Base-by-base conservation (phyloP, 2,329 filamentous ascomycete genomes). In the Aspergillus candidus region DNA sequence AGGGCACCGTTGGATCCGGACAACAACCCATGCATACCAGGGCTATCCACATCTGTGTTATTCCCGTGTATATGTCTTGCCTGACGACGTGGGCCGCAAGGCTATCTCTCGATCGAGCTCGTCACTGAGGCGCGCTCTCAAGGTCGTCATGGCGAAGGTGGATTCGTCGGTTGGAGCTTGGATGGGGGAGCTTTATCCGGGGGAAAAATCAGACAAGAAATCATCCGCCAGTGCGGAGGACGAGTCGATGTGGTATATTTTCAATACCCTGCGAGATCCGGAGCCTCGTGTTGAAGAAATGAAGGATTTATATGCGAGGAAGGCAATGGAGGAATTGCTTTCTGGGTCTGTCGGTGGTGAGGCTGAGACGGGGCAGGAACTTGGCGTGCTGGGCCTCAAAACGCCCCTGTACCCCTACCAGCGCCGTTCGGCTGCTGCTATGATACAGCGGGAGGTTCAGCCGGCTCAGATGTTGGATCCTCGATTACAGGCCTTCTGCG, bases 361-460 rank as follows among this genome's bases (percentile, higher is more conserved):
- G 12, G 40, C 36, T 7, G 47, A 48, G 14, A 18, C 30, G n/a
- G 35, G 36, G 2, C 41, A 52, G 12, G 51, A 53, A 35, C 49
- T 49, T 31, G 47, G 57, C 29, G 55, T 70, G 5, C 36, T 55
- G 39, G 65, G 70, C 29, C 58, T 74, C 18, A 67, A 69, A 45
- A 86, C 87, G 0, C 68, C 68, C 0, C 70, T 96, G 0, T 86
- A 93, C 59, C 75, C 78, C 0, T 94, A 94, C 55, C 91, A 97
- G 62, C 77, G 83, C 40, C 78, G 84, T 35, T 91, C 89, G 1
- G 84, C 85, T 1, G 87, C 86, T 4, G 62, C 84, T 22, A 96
- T 97, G 89, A 68, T 95, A 13, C 84, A 93, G 60, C 82, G 84
- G 41, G 91, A 97, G 65, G 67, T 76, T 5, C 75, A 81, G 15